Base-by-base conservation (phyloP, 2,329 filamentous ascomycete genomes). In the Aplosporella prunicola region DNA sequence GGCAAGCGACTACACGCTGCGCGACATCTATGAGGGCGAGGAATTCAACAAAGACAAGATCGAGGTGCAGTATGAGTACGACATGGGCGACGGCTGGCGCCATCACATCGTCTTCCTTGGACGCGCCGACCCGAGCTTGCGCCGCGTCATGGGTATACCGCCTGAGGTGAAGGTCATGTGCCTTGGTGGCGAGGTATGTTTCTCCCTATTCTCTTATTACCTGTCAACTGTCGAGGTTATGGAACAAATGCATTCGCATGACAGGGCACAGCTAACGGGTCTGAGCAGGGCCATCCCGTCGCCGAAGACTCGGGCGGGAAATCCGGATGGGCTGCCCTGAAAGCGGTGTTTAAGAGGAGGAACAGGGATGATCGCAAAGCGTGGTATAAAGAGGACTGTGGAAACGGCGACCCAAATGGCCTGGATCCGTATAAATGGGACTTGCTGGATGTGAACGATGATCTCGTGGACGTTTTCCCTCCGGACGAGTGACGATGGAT, bases 351-450 rank as follows among this genome's bases (percentile, higher is more conserved):
- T 24, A 35, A 26, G 37, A 35, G 25, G 20, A 24, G 31, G 13
- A 35, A 29, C 8, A 35, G 24, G 14, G 37, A 40, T 29, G 20
- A 20, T 6, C 31, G 35, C 14, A 28, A 28, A n/a, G 37, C n/a
- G 6, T 40, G 31, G 37, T 40, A 40, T n/a, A 34, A 28, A 11
- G 9, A 28, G 3, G 25, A n/a, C 3, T 40, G 37, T 25, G 18
- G 5, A 2, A 40, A 40, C 20, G 37, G 37, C 1, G 23, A 35
- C 9, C 16, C 22, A 13, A 22, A 18, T 18, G 25, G 25, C 5
- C 26, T 35, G 4, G 23, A 40, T 35, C 37, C 37, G 8, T 29
- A 40, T 23, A 25, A 20, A 25, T 40, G 37, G 37, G 31, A 40
- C 24, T 35, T 40, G 4, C 9, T 20, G 14, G 37, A 22, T 11